phyloP scores from a whole-genome alignment of 257 asterid species.

The Solanum piurae region DNA sequence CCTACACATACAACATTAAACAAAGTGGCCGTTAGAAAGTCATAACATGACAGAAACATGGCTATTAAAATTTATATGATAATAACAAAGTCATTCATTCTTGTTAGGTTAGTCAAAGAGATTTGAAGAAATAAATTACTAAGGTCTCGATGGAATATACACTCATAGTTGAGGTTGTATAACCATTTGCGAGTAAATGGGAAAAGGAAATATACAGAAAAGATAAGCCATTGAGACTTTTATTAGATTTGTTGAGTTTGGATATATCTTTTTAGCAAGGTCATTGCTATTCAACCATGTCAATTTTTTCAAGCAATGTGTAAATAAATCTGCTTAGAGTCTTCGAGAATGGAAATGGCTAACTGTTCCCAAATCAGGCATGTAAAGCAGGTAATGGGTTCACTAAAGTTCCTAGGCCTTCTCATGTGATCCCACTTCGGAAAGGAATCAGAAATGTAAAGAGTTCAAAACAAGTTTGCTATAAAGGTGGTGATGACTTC shows the following conservation, averaged over 20 bases:
- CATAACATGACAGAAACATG: not conserved
- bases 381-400: not conserved
- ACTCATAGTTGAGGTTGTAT: not conserved
- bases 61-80: not conserved
- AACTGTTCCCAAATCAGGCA: not conserved
- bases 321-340: not conserved
- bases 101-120: not conserved
- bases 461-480: not conserved
- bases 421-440: not conserved
- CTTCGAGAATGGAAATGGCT: not conserved
- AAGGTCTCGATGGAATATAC: not conserved
- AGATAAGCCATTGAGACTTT: not conserved
- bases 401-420: not conserved
- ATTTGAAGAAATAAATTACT: not conserved
- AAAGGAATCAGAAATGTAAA: not conserved
- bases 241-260: not conserved
- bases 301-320: not conserved
- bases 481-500: not conserved
- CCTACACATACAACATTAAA: slow-evolving; percentile 31
- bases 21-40: not conserved
- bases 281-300: not conserved
- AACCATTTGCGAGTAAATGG: not conserved
- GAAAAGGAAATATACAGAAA: not conserved
- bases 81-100: not conserved
- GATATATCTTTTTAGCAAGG: not conserved